Evolutionary conservation across 176 grass and related monocot genomes (phyloP), one percentile per base, ranked within the genome.

Genomic region (Thalia dealbata): DNA sequence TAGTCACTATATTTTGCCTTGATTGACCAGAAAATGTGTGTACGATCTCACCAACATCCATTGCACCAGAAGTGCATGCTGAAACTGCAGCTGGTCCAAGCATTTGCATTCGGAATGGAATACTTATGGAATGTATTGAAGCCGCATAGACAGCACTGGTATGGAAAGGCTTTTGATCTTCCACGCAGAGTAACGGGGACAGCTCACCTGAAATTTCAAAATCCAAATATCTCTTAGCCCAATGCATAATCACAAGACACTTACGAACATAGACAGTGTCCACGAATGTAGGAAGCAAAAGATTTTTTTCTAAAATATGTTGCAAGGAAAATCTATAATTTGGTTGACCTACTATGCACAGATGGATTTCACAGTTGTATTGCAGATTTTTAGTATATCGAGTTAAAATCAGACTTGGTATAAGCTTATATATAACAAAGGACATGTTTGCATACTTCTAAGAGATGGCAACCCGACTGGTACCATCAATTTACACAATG

Each of bases 381-480:
- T 63, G 73, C 21, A 48, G 23, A 45, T 63, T 59, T 28, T 25
- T 21, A 14, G 18, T 12, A 65, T 80, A 73, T 69, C 35, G 82
- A 50, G 28, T 22, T 43, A 38, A 69, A 15, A 50, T 82, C 41
- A 67, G 67, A 78, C 29, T 22, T 72, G 18, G 38, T 14, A 73
- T 27, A 67, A 46, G 23, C 45, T 69, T 25, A 50, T 24, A 78
- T 79, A 69, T 75, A 30, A 67, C 55, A 8, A 76, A 81, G 74
- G 51, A 59, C 56, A 78, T 35, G 24, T 61, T 70, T 86, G 78
- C 81, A 19, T 92, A 92, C 95, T 89, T 78, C 55, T 61, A 75
- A 99, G 72, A 81, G 95, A 93, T 84, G 85, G 81, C 58, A 81
- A 63, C 76, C 95, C 90, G 56, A 99, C 79, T 44, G 95, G 90